Conservation (phyloP, 148 eudicot genomes). For the Amaranthus palmeri region DNA sequence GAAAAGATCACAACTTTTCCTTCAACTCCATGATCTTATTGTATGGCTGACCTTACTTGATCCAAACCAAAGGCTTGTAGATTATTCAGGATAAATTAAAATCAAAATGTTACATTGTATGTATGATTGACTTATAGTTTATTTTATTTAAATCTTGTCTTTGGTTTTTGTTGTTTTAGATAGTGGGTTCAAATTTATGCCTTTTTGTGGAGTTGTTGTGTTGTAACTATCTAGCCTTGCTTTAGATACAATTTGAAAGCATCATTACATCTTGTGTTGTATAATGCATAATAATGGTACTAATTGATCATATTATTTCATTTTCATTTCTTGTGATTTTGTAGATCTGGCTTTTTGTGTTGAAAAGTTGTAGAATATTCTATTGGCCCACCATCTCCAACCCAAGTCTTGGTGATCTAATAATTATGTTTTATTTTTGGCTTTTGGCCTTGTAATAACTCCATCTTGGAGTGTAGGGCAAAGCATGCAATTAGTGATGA, state of each 20-base stretch:
- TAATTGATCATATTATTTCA: not conserved
- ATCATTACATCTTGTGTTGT: constrained; percentile 10
- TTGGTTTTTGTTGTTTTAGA: not conserved
- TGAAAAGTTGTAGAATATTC: not conserved
- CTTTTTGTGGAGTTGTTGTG: constrained; percentile 7
- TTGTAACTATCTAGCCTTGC: constrained; percentile 16
- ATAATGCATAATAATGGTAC: no score
- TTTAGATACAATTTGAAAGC: constrained; percentile 7
- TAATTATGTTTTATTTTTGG: no score
- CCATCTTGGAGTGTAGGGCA: no score
- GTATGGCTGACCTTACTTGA: constrained; percentile 13
- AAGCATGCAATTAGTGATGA: no score
- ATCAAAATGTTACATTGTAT: constrained; percentile 14
- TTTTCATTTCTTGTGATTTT: not conserved
- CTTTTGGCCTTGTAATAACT: no score
- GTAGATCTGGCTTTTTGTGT: not conserved
- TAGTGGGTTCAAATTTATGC: not conserved
- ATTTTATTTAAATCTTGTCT: not conserved
- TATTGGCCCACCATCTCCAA: not conserved
- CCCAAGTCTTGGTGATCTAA: not conserved
- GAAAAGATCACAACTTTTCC: constrained; percentile 53
- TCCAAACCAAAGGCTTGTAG: constrained; percentile 11
- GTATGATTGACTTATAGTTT: constrained; percentile 23
- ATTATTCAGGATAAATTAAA: not conserved
- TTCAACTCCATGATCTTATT: constrained; percentile 22